Evolutionary conservation across 495 filamentous ascomycete genomes (phyloP), one percentile per base, ranked within the genome.

Genomic region (Staphylotrichum longicolle): DNA sequence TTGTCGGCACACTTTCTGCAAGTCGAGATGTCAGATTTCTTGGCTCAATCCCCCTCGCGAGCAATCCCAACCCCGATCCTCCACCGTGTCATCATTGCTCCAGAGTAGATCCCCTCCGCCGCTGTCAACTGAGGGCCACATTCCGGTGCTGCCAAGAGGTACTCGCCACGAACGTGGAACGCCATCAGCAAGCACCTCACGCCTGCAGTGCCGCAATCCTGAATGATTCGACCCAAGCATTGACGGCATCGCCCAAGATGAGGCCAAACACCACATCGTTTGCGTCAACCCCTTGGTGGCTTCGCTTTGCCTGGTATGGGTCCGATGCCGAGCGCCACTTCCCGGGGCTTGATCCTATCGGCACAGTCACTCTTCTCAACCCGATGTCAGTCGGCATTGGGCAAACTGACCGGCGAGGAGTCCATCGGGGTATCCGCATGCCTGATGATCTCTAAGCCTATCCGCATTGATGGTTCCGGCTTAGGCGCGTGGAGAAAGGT

Each of bases 91-190:
- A 27, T 27, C 20, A 27, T 27, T 27, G 20, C 20, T 27, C 11
- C 9, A 33, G 7, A 30, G 3, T 15, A 27, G 34, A 52, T 52
- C 34, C 9, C 10, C 47, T 11, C 7, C 10, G 7, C 46, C 46
- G 30, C 7, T 27, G 5, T 8, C 10, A 45, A 7, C 48, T 15
- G 11, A 9, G 51, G 2, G 8, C 34, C 56, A 14, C 46, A 42
- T 58, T 58, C 27, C 57, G 50, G 27, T 10, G 5, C 46, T 42
- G 15, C 57, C 45, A 50, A 58, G 37, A 52, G 52, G 44, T 46
- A 7, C 57, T 50, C 57, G 30, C 35, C 35, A 58, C 51, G 57
- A 58, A 58, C n/a, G n/a, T n/a, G n/a, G n/a, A n/a, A n/a, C 35
- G 57, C 57, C 46, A n/a, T 58, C 3, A 35, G 57, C 37, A 51